Evolutionary conservation across 169 alveolate genomes (phyloP).

Genomic region (Toxoplasma gondii): DNA sequence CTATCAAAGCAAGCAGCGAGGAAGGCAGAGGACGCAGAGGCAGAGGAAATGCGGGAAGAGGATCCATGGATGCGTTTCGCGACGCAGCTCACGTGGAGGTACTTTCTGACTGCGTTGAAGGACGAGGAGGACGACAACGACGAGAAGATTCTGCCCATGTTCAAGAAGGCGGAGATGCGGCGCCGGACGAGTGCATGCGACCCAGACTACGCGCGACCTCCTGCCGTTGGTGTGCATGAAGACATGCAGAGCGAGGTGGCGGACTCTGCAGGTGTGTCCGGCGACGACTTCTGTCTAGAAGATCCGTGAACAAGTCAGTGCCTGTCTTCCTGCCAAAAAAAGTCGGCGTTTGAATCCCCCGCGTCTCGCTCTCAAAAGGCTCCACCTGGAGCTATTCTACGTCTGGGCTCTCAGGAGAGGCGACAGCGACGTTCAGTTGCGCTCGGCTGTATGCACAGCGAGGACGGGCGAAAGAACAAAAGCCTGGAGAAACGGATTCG

Average conservation of each 20-base stretch:
- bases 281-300: no score
- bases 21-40: neutral
- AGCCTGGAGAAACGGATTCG: no score
- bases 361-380: no score
- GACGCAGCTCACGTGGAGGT: constrained; percentile 58
- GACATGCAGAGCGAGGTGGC: neutral
- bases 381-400: no score
- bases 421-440: no score
- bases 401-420: no score
- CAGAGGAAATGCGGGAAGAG: neutral
- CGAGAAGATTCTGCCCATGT: constrained; percentile 61
- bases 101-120: constrained; percentile 47
- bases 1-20: neutral
- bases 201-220: neutral
- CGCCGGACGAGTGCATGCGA: neutral
- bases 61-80: constrained; percentile 29
- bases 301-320: no score
- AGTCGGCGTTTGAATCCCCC: no score
- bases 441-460: no score
- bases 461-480: no score
- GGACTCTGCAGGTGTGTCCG: no score
- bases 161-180: constrained; percentile 15
- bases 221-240: neutral
- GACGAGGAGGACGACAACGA: constrained; percentile 65
- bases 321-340: no score